phyloP scores from a whole-genome alignment of 2,329 filamentous ascomycete genomes.

The Ascochyta pisi region DNA sequence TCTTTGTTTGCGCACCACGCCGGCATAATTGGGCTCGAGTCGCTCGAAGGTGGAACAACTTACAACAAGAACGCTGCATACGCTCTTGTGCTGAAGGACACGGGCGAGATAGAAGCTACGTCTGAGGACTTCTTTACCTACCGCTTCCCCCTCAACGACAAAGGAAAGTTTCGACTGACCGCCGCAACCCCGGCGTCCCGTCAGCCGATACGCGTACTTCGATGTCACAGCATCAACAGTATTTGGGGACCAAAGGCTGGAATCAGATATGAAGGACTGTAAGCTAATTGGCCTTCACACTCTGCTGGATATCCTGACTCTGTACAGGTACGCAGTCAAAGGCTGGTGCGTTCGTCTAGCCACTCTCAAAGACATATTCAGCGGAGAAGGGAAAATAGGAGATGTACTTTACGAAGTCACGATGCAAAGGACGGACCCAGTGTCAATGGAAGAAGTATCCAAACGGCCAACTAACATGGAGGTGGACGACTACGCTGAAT shows the following conservation, averaged over 20 bases:
- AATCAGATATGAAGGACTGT: conserved; percentile 58
- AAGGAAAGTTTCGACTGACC: conserved; percentile 54
- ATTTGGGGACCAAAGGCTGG: conserved; percentile 56
- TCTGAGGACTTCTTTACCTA: conserved; percentile 51
- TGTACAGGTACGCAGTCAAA: conserved; percentile 33
- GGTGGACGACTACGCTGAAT: conserved; percentile 57
- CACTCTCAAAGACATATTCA: conserved; percentile 19
- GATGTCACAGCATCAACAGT: conserved; percentile 53
- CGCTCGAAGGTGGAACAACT: conserved; percentile 53
- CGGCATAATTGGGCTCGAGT: conserved; percentile 55
- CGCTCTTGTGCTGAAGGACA: conserved; percentile 53
- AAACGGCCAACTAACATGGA: conserved; percentile 53
- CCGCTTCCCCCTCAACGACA: conserved; percentile 48
- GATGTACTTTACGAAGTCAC: conserved; percentile 49
- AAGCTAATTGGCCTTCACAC: conserved; percentile 22
- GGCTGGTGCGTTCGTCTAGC: conserved; percentile 52
- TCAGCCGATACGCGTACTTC: conserved; percentile 53
- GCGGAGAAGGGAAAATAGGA: conserved; percentile 26
- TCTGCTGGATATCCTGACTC: background rate
- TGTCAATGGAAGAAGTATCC: conserved; percentile 48
- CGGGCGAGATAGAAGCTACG: conserved; percentile 47
- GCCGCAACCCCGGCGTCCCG: conserved; percentile 50
- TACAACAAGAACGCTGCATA: conserved; percentile 54
- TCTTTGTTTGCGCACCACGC: conserved; percentile 55
- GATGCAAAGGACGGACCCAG: conserved; percentile 46